phyloP scores from a whole-genome alignment of 768 basidiomycete genomes.

The Podaxis pistillaris region DNA sequence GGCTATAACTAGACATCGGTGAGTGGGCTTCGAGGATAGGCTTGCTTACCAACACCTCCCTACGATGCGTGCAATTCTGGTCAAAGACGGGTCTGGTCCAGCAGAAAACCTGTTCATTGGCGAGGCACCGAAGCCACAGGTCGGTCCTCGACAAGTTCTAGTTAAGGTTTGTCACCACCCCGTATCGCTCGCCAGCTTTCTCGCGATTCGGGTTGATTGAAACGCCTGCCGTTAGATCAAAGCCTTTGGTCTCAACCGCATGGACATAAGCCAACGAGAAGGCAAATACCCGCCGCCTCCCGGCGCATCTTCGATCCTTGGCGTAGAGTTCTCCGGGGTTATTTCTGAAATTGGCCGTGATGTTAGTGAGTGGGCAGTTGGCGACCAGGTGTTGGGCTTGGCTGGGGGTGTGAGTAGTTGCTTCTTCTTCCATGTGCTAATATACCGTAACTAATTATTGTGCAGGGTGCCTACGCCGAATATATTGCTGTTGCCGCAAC shows the following conservation, averaged over 20 bases:
- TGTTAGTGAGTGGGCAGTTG: constrained; percentile 53
- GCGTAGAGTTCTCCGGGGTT: constrained; percentile 83
- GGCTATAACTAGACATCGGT: background rate
- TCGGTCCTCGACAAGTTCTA: constrained; percentile 60
- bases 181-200: constrained; percentile 1
- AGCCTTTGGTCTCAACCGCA: constrained; percentile 86
- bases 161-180: constrained; percentile 59
- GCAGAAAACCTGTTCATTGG: constrained; percentile 79
- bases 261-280: constrained; percentile 76
- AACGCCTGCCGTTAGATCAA: constrained; percentile 48
- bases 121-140: constrained; percentile 61
- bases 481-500: constrained; percentile 68
- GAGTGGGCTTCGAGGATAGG: background rate
- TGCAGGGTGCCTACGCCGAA: constrained; percentile 88
- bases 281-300: constrained; percentile 77
- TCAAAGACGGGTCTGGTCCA: constrained; percentile 76
- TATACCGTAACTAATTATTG: background rate
- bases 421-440: background rate
- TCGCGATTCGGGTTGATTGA: constrained; percentile 1
- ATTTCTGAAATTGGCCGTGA: constrained; percentile 53
- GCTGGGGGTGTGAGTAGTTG: constrained; percentile 67
- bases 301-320: constrained; percentile 73
- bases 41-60: background rate
- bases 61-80: constrained; percentile 73
- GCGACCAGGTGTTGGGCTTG: constrained; percentile 78